Base-by-base conservation (phyloP, 164 flowering plant species). In the Stephania yunnanensis region DNA sequence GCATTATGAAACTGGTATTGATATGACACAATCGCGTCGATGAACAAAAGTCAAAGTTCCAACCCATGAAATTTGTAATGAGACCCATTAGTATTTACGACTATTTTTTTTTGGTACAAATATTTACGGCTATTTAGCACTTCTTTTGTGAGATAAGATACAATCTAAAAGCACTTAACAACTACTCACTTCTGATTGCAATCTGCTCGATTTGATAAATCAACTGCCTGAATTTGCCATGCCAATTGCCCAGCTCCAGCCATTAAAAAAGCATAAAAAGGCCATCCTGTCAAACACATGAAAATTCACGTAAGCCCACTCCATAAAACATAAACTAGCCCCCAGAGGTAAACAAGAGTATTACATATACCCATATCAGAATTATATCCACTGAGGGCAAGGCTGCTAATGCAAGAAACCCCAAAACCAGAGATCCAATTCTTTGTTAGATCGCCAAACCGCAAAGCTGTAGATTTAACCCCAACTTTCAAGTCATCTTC, bases 401-500 rank as follows among this genome's bases (percentile, higher is more conserved):
- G 95, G 83, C 87, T 81, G 78, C 91, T 79, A 63, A 92, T 86
- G 78, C 89, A 91, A 46, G 88, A 89, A 80, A 85, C 67, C 74
- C 94, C 94, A 86, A 93, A 93, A 42, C 89, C 93, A 74, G 84
- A 72, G 77, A 89, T 73, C 98, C 99, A 96, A 71, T 80, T 75
- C 87, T 87, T 96, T 44, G 98, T 87, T 55, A 81, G 83, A 82
- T 88, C 90, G 42, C 97, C 98, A 85, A 95, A 92, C 83, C 93
- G 88, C 86, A 96, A 86, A 53, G 99, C 98, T 20, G 97, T 96
- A 44, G 99, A 96, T 85, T 91, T 96, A 67, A 96, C 95, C 71
- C 99, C 99, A 73, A 93, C 98, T 82, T 85, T 91, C 79, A 91
- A n/a, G 79, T 96, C 99, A 80, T 95, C 99, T 80, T 92, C 95